phyloP scores from a whole-genome alignment of 106 monocot species.

The Acorus gramineus region DNA sequence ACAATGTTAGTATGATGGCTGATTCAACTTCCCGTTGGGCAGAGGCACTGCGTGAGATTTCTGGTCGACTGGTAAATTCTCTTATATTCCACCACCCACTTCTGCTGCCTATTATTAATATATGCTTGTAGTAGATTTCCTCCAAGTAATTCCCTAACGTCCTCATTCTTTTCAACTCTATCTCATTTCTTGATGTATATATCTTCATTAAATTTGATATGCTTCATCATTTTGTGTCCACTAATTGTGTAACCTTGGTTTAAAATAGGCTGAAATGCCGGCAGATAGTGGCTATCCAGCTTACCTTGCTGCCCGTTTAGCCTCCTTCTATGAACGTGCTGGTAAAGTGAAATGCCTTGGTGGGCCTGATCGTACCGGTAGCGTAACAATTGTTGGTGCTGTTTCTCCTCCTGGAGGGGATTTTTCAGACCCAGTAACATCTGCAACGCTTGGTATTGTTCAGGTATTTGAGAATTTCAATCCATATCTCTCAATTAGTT shows the following conservation, averaged over 20 bases:
- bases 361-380: constrained; percentile 71
- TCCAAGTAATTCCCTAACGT: no score
- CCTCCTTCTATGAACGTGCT: constrained; percentile 99
- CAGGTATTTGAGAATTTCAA: constrained; percentile 43
- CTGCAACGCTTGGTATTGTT: constrained; percentile 96
- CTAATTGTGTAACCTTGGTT: constrained; percentile 5
- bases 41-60: constrained; percentile 98
- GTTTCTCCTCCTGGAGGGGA: constrained; percentile 99
- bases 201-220: no score
- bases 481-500: no score
- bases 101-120: no score
- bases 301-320: constrained; percentile 90
- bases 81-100: neutral
- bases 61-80: constrained; percentile 79
- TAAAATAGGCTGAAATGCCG: constrained; percentile 90
- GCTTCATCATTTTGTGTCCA: neutral
- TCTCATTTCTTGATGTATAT: no score
- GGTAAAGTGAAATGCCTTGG: constrained; percentile 98
- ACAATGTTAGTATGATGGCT: constrained; percentile 99
- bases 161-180: no score
- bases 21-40: constrained; percentile 99
- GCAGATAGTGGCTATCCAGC: constrained; percentile 99
- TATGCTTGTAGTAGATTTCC: no score
- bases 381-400: constrained; percentile 99
- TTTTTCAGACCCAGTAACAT: constrained; percentile 98